These are phyloP conservation scores for Cryptosporidium ryanae DNA, from an alignment of 169 alveolate genomes.

Conservation along the genomic window DNA sequence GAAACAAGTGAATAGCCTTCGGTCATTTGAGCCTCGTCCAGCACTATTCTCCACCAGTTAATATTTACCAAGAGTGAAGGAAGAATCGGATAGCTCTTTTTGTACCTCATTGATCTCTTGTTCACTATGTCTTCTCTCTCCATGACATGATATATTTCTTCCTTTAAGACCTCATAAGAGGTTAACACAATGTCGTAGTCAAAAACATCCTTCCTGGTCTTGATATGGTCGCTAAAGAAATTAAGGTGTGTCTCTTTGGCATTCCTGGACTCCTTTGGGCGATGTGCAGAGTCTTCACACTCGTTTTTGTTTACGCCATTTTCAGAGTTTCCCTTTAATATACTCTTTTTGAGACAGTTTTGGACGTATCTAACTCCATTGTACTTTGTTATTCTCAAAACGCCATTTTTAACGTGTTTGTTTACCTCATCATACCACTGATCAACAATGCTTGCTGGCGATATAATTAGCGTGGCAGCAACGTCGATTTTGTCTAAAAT, in stretches of 20 bases:
- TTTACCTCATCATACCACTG: conserved; percentile 64
- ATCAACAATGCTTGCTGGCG: conserved; percentile 69
- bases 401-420: conserved; percentile 28
- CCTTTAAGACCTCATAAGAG: conserved; percentile 49
- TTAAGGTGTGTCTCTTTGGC: neutral
- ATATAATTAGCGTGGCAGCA: conserved; percentile 32
- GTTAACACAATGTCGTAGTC: conserved; percentile 26
- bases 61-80: conserved; percentile 76
- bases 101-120: conserved; percentile 55
- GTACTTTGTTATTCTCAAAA: conserved; percentile 16
- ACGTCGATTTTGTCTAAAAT: neutral
- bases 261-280: neutral
- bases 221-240: neutral
- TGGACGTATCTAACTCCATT: conserved; percentile 56
- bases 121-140: conserved; percentile 17
- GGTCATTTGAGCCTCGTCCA: conserved; percentile 82
- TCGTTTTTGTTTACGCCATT: neutral
- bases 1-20: conserved; percentile 77
- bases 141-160: conserved; percentile 53
- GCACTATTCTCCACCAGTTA: conserved; percentile 81
- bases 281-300: neutral
- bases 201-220: conserved; percentile 31
- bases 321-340: neutral
- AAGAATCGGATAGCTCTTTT: conserved; percentile 76
- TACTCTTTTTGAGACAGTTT: neutral